Conservation (phyloP, 2,329 filamentous ascomycete species). For the Alternaria brassicicola region DNA sequence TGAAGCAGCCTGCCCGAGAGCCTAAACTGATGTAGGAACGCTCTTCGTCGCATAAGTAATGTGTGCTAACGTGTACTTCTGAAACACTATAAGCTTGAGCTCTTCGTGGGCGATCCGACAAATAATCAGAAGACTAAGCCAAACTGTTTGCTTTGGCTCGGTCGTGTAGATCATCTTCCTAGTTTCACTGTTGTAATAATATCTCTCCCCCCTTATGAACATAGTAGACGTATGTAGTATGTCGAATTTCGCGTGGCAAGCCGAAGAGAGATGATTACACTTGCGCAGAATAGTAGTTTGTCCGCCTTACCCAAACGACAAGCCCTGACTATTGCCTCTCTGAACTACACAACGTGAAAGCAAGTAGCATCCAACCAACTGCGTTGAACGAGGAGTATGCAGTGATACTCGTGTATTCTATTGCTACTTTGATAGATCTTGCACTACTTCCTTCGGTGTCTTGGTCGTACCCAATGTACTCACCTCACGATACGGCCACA, state of each 20-base stretch:
- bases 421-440: neutral
- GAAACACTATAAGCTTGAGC: no score
- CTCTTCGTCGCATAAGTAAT: no score
- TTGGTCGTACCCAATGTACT: neutral
- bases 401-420: neutral
- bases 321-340: no score
- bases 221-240: neutral
- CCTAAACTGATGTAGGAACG: no score
- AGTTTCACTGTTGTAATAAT: neutral
- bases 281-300: neutral
- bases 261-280: neutral
- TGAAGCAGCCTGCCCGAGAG: no score
- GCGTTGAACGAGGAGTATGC: neutral
- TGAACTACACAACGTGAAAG: no score
- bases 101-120: no score
- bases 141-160: neutral
- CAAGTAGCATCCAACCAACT: no score
- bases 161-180: neutral
- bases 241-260: neutral
- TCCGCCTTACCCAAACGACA: no score
- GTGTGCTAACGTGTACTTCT: no score
- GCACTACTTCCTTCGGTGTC: neutral
- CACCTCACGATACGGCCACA: neutral
- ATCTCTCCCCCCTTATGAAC: fast-evolving
- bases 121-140: neutral